Percentiles rank a stretch among this genome's conserved stretches.
Evolutionary conservation across 306 rosid species (phyloP).

Genomic region (Acacia confusa): DNA sequence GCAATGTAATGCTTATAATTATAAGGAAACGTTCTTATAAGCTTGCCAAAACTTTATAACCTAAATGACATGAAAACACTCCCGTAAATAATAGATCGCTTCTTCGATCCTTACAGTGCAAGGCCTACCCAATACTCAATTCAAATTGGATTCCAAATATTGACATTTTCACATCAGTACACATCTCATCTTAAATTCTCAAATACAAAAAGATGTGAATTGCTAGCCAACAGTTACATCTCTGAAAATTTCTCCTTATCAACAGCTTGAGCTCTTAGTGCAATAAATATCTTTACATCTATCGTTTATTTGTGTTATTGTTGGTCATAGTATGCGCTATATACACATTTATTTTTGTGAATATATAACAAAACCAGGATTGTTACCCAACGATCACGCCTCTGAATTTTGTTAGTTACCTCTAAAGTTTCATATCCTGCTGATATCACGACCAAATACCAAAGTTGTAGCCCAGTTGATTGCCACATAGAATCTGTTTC

Average conservation of each 20-base stretch:
- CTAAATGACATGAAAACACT: too few species aligned
- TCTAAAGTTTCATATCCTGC: constrained; percentile 60
- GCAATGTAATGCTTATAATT: too few species aligned
- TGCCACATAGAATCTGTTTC: constrained; percentile 91
- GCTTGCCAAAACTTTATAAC: too few species aligned
- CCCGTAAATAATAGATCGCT: too few species aligned
- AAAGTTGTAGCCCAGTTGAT: constrained; percentile 92
- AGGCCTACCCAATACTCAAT: too few species aligned
- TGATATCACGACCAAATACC: constrained; percentile 90
- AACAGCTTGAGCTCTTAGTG: not conserved
- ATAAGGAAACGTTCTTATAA: too few species aligned
- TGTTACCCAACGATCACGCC: not conserved
- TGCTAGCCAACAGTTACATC: not conserved
- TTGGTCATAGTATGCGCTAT: not conserved
- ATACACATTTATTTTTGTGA: not conserved
- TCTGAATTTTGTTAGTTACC: constrained; percentile 22
- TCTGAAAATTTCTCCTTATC: not conserved
- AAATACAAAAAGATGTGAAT: not conserved
- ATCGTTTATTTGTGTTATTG: not conserved
- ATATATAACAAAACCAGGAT: not conserved
- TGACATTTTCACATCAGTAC: too few species aligned
- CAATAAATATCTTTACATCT: not conserved
- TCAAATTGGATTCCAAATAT: too few species aligned
- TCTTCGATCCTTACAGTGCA: too few species aligned
- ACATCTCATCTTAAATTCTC: too few species aligned